phyloP scores from a whole-genome alignment of 2,329 filamentous ascomycete genomes.

The Fusarium sp. region DNA sequence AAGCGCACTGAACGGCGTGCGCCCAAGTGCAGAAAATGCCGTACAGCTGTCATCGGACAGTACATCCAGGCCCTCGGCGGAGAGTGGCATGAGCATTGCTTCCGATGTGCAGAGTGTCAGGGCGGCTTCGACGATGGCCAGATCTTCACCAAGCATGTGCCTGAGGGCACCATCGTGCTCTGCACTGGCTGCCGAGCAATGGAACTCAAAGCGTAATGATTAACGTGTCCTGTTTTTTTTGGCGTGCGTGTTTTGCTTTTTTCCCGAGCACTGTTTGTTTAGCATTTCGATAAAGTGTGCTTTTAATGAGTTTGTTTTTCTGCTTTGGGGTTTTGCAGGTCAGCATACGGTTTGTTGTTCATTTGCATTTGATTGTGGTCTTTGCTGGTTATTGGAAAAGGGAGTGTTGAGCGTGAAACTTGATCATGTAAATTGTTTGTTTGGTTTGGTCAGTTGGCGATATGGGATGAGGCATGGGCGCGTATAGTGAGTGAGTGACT shows the following conservation, averaged over 20 bases:
- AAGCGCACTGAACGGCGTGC: conserved; percentile 90
- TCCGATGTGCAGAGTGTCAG: conserved; percentile 79
- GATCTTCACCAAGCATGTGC: conserved; percentile 72
- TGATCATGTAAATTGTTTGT: conserved; percentile 25
- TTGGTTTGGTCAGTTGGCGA: conserved; percentile 20
- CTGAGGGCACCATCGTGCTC: conserved; percentile 66
- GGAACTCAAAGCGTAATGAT: conserved; percentile 68
- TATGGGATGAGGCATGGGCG: conserved; percentile 22
- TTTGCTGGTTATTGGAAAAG: conserved; percentile 11
- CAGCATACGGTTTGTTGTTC: conserved; percentile 19
- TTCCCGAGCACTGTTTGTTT: conserved; percentile 11
- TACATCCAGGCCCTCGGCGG: conserved; percentile 90
- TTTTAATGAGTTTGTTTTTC: conserved; percentile 19
- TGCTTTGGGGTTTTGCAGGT: conserved; percentile 12
- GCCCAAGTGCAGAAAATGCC: conserved; percentile 90
- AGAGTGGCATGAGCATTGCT: conserved; percentile 96
- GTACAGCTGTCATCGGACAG: conserved; percentile 86
- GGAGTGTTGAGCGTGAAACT: conserved; percentile 20
- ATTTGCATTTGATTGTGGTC: conserved; percentile 25
- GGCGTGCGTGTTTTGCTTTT: conserved; percentile 32
- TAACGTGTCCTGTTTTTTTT: conserved; percentile 29
- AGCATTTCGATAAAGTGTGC: conserved; percentile 1
- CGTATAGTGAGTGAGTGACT: conserved; percentile 8
- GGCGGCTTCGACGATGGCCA: conserved; percentile 75
- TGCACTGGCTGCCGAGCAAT: conserved; percentile 73